Conservation (phyloP, 2,329 filamentous ascomycete genomes). For the Hypoxylon sp. region DNA sequence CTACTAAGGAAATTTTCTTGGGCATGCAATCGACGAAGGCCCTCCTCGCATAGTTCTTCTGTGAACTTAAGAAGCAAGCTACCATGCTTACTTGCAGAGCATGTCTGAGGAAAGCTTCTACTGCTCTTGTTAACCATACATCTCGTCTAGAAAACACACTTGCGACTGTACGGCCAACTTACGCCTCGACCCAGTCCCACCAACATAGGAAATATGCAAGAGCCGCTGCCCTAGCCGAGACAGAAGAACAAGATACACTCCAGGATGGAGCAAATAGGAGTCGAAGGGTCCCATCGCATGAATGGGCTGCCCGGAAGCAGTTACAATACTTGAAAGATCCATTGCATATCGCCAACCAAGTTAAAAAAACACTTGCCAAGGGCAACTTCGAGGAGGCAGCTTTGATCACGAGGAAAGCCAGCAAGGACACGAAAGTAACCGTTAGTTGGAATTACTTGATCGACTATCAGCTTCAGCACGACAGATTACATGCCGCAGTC, state of each 20-base stretch:
- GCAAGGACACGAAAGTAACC: conserved; percentile 70
- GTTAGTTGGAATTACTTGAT: conserved; percentile 94
- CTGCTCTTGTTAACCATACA: conserved; percentile 36
- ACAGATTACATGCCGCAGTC: conserved; percentile 73
- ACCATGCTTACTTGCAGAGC: conserved; percentile 57
- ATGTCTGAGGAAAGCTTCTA: conserved; percentile 51
- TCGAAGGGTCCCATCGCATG: conserved; percentile 46
- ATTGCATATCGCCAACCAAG: conserved; percentile 76
- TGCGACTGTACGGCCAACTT: conserved; percentile 22
- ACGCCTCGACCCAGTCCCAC: conserved; percentile 18
- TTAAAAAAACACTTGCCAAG: conserved; percentile 70
- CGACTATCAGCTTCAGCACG: conserved; percentile 73
- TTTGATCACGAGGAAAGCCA: conserved; percentile 76
- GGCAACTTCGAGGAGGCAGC: conserved; percentile 75
- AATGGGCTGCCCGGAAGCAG: conserved; percentile 64
- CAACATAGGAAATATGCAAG: conserved; percentile 43
- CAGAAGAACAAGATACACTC: conserved; percentile 21
- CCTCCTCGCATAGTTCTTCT: conserved; percentile 4
- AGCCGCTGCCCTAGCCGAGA: conserved; percentile 2
- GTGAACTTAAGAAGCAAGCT: conserved; percentile 8
- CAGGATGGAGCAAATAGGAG: conserved; percentile 36
- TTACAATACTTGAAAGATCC: conserved; percentile 76
- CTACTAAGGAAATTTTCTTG: conserved; percentile 8
- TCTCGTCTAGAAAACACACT: conserved; percentile 28
- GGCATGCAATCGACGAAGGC: conserved; percentile 13